A percentile compares a stretch with the other conserved stretches of the same genome.
These are phyloP conservation scores for Camellia lanceoleosa DNA, from an alignment of 148 eudicot genomes.

Conservation along the genomic window DNA sequence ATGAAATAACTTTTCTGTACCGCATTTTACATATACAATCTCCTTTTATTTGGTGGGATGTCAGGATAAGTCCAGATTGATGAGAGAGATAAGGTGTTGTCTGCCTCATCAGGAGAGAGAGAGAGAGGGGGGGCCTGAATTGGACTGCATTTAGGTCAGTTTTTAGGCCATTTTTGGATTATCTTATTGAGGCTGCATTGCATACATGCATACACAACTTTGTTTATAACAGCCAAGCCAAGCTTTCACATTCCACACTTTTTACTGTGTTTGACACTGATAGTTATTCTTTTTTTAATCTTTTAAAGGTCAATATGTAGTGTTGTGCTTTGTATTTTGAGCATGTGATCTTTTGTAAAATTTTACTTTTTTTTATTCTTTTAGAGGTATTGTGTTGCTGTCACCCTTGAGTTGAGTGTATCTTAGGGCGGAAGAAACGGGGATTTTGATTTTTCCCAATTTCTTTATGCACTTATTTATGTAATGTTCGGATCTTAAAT, in stretches of 20 bases:
- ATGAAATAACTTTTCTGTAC: too few relatives aligned
- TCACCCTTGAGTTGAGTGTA: not conserved
- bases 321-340: not conserved
- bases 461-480: too few relatives aligned
- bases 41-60: conserved; percentile 15
- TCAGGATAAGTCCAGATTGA: not conserved
- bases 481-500: too few relatives aligned
- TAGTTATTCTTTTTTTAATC: too few relatives aligned
- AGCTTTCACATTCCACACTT: too few relatives aligned
- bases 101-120: not conserved
- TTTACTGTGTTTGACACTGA: too few relatives aligned
- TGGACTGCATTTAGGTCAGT: not conserved
- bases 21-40: not conserved
- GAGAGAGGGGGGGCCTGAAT: not conserved
- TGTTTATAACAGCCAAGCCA: not conserved
- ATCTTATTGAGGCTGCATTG: not conserved
- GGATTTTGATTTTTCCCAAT: too few relatives aligned
- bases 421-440: conserved; percentile 12
- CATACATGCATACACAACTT: too few relatives aligned
- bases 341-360: not conserved
- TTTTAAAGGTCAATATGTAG: too few relatives aligned
- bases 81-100: conserved; percentile 13
- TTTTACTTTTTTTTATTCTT: not conserved
- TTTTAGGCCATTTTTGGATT: conserved; percentile 19
- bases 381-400: not conserved